Evolutionary conservation across 208 protist genomes (phyloP), one percentile per base, ranked within the genome.

Genomic region (Paratrypanosoma confusum): DNA sequence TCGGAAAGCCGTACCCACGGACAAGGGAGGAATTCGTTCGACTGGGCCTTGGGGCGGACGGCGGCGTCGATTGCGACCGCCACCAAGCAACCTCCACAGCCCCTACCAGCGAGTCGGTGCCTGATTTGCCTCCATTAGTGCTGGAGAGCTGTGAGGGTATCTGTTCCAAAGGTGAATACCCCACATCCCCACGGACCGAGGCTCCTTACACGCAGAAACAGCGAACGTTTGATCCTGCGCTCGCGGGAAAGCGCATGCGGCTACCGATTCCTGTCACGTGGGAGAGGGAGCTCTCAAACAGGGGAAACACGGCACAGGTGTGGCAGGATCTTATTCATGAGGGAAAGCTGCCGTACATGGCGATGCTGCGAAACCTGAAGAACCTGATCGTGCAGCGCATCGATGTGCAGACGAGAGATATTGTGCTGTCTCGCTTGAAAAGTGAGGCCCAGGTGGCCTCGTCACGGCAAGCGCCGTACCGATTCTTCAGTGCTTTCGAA

Each of bases 291-390:
- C 38, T 96, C 1, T 65, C 91, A 1, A 59, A 59, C 11, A 41
- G 68, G 32, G 95, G 95, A 36, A 97, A 98, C 65, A 76, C 28
- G 1, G 70, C 72, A 6, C 24, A 21, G 3, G 85, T 91, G 2
- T 98, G 95, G 93, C 84, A 97, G 50, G 51, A 58, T 18, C 65
- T 97, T 7, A 58, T 97, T n/a, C 68, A 69, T 27, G 14, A 51
- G 5, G 51, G 78, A 5, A 65, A 81, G 34, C 62, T 98, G 13
- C 90, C 93, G 8, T 97, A 96, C 60, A 97, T 96, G 90, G 94
- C 92, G 16, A 91, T 94, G 61, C 63, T 98, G 35, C 75, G 81
- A 37, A 97, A 97, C 55, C 40, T 97, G n/a, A 73, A 90, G n/a
- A 97, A 97, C 67, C 53, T 98, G 6, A 63, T 97, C 43, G 56